Percentiles rank a stretch among this genome's conserved stretches.
phyloP scores from a whole-genome alignment of 2,329 filamentous ascomycete species.

The Aspergillus jensenii region DNA sequence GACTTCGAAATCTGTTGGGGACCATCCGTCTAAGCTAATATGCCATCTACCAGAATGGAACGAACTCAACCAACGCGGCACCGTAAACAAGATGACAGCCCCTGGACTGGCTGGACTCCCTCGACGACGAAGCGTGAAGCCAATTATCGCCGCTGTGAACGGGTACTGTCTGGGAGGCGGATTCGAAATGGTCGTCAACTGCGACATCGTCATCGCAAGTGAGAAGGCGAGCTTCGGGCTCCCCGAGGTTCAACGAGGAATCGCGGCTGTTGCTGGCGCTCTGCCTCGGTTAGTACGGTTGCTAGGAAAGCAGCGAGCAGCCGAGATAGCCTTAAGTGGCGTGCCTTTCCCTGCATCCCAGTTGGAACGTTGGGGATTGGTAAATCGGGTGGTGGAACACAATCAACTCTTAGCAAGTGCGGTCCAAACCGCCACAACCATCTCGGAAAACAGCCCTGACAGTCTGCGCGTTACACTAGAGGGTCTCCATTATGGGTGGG shows the following conservation, averaged over 20 bases:
- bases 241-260: slow-evolving; percentile 70
- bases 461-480: slow-evolving; percentile 68
- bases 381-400: slow-evolving; percentile 62
- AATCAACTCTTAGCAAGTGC: slow-evolving; percentile 41
- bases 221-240: slow-evolving; percentile 62
- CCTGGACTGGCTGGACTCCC: slow-evolving; percentile 66
- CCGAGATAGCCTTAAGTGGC: slow-evolving; percentile 69
- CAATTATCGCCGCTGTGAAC: slow-evolving; percentile 74
- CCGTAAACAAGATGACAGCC: slow-evolving; percentile 36
- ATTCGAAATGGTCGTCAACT: slow-evolving; percentile 73
- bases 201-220: slow-evolving; percentile 61
- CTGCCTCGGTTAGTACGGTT: slow-evolving; percentile 65
- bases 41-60: slow-evolving; percentile 51
- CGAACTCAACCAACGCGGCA: slow-evolving; percentile 39
- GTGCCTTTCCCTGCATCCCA: slow-evolving; percentile 59
- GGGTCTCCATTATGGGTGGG: slow-evolving; percentile 70
- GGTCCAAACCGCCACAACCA: slow-evolving; percentile 58
- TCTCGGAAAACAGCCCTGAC: slow-evolving; percentile 69
- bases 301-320: slow-evolving; percentile 67
- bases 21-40: not conserved
- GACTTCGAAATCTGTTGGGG: not conserved
- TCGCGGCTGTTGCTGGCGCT: slow-evolving; percentile 69
- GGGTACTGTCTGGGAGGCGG: slow-evolving; percentile 74
- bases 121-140: slow-evolving; percentile 68
- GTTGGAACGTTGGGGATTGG: slow-evolving; percentile 65